Base-by-base conservation (phyloP, 495 filamentous ascomycete genomes). In the Margaritispora aquatica region DNA sequence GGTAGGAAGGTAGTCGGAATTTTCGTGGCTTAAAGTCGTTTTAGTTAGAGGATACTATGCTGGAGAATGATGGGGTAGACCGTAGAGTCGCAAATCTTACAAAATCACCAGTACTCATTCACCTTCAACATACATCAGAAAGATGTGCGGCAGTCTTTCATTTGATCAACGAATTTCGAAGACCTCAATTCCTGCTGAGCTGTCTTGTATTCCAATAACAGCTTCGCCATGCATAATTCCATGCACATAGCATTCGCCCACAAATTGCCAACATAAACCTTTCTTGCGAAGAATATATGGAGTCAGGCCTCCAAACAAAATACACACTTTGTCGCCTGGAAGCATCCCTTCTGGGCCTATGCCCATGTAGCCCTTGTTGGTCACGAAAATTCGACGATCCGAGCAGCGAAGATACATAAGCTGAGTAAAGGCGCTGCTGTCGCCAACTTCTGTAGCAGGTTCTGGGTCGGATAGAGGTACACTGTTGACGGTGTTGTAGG, bases 241-340 rank as follows among this genome's bases (percentile, higher is more conserved):
- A 51, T 51, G 49, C 8, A 51, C 49, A n/a, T 51, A 51, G 24
- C 21, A 51, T 10, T 13, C 22, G 19, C 49, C 49, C 8, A 51
- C 26, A n/a, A 24, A 51, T 26, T 51, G 21, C 10, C 22, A 51
- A 9, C 4, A 51, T 8, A 8, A 8, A 24, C 8, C 49, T 51
- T 17, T 23, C 44, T 48, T 34, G 5, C 48, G 20, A n/a, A 51
- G 21, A 20, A 51, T 24, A 24, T 23, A 51, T 9, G 48, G 48
- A 13, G 48, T 51, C 26, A 26, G 20, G 5, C 48, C 48, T 5
- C 48, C 48, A 51, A 51, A 51, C 4, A 51, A 22, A 15, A 51
- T 26, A 24, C 48, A 51, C 21, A 51, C 10, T 9, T 4, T 51
- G 26, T 66, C 56, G 0, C 60, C 60, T n/a, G 44, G 19, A 4